A percentile compares a stretch with the other conserved stretches of the same genome.
These are phyloP conservation scores for Cladophialophora chaetospira DNA, from an alignment of 2,329 filamentous ascomycete species.

Conservation along the genomic window DNA sequence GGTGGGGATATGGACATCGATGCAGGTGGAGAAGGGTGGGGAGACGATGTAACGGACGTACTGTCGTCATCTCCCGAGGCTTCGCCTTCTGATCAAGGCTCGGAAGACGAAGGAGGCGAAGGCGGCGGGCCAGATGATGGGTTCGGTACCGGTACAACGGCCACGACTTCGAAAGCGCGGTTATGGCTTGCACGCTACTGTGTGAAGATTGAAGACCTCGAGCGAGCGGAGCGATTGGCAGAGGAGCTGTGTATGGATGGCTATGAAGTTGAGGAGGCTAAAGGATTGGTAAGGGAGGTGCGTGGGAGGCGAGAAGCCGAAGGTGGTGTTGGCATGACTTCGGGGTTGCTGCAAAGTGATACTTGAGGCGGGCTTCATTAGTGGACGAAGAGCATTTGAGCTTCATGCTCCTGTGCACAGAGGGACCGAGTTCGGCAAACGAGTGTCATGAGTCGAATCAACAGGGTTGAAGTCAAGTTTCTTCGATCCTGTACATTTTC, in stretches of 20 bases:
- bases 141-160: conserved; percentile 77
- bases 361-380: neutral
- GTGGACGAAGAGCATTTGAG: too few species aligned
- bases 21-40: conserved; percentile 35
- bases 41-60: conserved; percentile 40
- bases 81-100: neutral
- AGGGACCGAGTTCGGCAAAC: too few species aligned
- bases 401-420: too few species aligned
- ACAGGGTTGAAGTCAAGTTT: too few species aligned
- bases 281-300: conserved; percentile 85
- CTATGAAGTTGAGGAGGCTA: conserved; percentile 94
- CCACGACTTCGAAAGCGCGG: conserved; percentile 85
- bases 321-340: neutral
- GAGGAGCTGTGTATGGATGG: conserved; percentile 94
- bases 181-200: conserved; percentile 90
- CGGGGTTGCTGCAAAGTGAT: neutral
- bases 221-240: conserved; percentile 75
- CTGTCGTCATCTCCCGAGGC: conserved; percentile 16
- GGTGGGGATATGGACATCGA: conserved; percentile 11
- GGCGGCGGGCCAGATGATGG: conserved; percentile 46
- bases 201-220: conserved; percentile 73
- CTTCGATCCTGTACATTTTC: neutral
- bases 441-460: too few species aligned
- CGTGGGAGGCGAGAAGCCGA: conserved; percentile 68
- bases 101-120: conserved; percentile 41